Evolutionary conservation across 768 basidiomycete species (phyloP).

Genomic region (Chiua virens): DNA sequence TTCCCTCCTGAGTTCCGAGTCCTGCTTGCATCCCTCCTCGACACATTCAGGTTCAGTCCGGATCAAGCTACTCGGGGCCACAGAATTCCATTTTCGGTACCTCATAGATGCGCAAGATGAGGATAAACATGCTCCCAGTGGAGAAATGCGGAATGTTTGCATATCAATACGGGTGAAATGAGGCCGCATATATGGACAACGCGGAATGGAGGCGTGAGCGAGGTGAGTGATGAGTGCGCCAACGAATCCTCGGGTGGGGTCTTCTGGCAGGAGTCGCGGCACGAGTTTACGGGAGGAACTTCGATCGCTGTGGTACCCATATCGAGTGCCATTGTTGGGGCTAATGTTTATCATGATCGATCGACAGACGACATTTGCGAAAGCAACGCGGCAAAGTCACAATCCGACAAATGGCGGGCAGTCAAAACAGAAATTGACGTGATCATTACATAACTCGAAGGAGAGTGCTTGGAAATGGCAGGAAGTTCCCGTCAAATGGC

Average conservation of each 20-base stretch:
- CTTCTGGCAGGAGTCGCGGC: constrained; percentile 52
- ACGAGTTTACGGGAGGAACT: constrained; percentile 79
- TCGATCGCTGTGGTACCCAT: constrained; percentile 71
- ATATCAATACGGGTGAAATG: constrained; percentile 96
- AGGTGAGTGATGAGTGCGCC: constrained; percentile 91
- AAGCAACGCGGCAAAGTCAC: too few species aligned
- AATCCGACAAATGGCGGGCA: too few species aligned
- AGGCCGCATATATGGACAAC: constrained; percentile 94
- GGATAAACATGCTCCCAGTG: constrained; percentile 93
- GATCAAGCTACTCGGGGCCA: constrained; percentile 55
- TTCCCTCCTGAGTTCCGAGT: constrained; percentile 76
- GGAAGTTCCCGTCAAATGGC: too few species aligned
- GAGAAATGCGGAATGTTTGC: constrained; percentile 89
- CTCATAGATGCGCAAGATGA: constrained; percentile 86
- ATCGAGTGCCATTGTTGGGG: constrained; percentile 62
- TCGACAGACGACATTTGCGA: too few species aligned
- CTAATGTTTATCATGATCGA: too few species aligned
- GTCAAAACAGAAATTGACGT: too few species aligned
- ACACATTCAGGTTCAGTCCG: constrained; percentile 56
- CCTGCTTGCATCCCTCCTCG: constrained; percentile 68
- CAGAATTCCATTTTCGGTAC: constrained; percentile 42
- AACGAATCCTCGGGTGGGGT: constrained; percentile 53
- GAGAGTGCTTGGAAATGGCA: too few species aligned
- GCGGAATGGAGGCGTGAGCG: constrained; percentile 85
- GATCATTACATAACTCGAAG: too few species aligned